Conservation (phyloP, 805 yeast genomes). For the Candida silvicultrix region DNA sequence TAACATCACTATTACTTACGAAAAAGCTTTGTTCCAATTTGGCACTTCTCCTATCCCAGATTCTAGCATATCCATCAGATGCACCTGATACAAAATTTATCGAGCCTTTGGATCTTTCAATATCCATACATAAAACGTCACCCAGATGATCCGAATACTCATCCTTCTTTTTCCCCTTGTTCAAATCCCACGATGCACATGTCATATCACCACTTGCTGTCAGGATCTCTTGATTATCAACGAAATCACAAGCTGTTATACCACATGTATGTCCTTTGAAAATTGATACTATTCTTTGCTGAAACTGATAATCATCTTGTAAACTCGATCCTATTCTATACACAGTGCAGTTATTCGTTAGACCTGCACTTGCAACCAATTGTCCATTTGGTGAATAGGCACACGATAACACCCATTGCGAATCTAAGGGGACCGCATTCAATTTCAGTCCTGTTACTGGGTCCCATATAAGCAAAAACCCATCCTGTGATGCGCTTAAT, state of each 20-base stretch:
- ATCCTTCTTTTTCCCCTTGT: conserved; percentile 44
- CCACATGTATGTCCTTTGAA: conserved; percentile 83
- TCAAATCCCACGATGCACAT: conserved; percentile 73
- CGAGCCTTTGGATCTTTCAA: conserved; percentile 18
- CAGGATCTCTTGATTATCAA: conserved; percentile 47
- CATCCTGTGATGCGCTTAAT: conserved; percentile 80
- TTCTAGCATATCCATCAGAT: conserved; percentile 59
- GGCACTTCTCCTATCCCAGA: conserved; percentile 57
- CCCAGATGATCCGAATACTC: conserved; percentile 65
- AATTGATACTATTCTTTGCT: conserved; percentile 40
- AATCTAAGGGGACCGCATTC: conserved; percentile 65
- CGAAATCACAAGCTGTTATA: conserved; percentile 66
- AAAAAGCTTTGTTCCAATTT: conserved; percentile 43
- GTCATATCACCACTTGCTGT: conserved; percentile 84
- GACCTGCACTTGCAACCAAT: conserved; percentile 74
- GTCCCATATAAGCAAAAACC: conserved; percentile 81
- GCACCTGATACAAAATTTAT: conserved; percentile 53
- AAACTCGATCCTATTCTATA: conserved; percentile 35
- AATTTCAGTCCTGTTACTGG: conserved; percentile 62
- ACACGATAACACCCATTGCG: conserved; percentile 75
- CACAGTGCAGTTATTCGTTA: conserved; percentile 72
- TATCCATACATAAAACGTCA: conserved; percentile 52
- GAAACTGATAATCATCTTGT: conserved; percentile 22
- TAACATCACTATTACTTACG: conserved; percentile 60
- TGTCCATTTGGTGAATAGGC: conserved; percentile 62